Evolutionary conservation across 352 stramenopile species (phyloP), one percentile per base, ranked within the genome.

Genomic region (Nothophytophthora sp.): DNA sequence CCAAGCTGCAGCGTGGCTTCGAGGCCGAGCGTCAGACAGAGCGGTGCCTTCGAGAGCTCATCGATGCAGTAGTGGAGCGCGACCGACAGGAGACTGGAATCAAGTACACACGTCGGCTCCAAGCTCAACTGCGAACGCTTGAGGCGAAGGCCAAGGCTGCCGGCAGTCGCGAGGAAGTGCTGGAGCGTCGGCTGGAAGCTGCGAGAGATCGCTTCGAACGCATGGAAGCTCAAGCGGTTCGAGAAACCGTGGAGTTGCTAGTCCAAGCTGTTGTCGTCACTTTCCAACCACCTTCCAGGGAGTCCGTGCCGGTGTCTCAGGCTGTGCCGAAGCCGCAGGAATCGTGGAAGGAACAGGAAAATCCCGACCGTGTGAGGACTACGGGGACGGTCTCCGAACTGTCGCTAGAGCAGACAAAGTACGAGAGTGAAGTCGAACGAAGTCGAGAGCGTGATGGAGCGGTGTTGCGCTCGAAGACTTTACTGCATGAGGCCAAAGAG

Each of bases 31-130:
- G 57, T 15, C 47, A 63, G 10, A 46, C 50, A 1, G 40, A 65
- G 28, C 50, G 55, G 25, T 76, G 77, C 22, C 20, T 90, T 22
- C 29, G 51, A 5, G 33, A 16, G 0, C 55, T 85, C 16, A 63
- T 87, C 20, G 77, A 86, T 41, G 61, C 52, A 18, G 60, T 85
- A 2, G 65, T 85, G 5, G 79, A 88, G 18, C 61, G 55, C 18
- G 66, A 65, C 11, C 56, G 77, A 16, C 72, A 79, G 20, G 22
- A 34, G 24, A 32, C 24, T 39, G 53, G 63, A 42, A 23, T 18
- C 15, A 43, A 68, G 11, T 42, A 25, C 10, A 28, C 41, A 5
- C 15, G 41, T 10, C 36, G 37, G 15, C 50, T 88, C 2, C 61
- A 61, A 9, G 41, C 9, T 0, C 63, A 87, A 48, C 66, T 90